phyloP scores from a whole-genome alignment of 345 rosid genomes.

The Aquilaria malaccensis region DNA sequence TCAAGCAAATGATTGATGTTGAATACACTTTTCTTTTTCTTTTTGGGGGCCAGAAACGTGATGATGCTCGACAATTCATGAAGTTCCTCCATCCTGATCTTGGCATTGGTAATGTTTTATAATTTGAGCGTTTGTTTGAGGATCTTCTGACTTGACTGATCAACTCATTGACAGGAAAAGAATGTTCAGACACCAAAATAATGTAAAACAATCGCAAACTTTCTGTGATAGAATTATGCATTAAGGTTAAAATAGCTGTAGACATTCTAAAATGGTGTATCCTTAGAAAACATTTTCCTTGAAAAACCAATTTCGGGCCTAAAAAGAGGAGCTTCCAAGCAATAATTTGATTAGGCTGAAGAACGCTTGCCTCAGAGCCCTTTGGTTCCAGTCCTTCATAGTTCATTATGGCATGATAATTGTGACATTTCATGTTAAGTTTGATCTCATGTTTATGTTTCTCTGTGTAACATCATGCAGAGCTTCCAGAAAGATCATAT shows the following conservation, averaged over 20 bases:
- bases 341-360: too few relatives aligned
- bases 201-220: too few relatives aligned
- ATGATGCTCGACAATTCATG: slow-evolving; percentile 95
- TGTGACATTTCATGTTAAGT: too few relatives aligned
- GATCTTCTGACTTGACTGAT: background rate
- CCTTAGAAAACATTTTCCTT: slow-evolving; percentile 10
- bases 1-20: slow-evolving; percentile 21
- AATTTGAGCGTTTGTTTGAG: background rate
- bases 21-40: slow-evolving; percentile 4
- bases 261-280: background rate
- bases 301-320: too few relatives aligned
- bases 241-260: too few relatives aligned
- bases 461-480: slow-evolving; percentile 35
- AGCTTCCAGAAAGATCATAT: slow-evolving; percentile 94
- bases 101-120: slow-evolving; percentile 66
- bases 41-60: slow-evolving; percentile 56
- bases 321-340: too few relatives aligned
- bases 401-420: too few relatives aligned
- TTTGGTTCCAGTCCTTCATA: too few relatives aligned
- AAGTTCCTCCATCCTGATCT: slow-evolving; percentile 98
- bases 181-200: too few relatives aligned
- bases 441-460: background rate
- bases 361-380: too few relatives aligned
- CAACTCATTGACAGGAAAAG: too few relatives aligned
- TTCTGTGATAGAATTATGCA: too few relatives aligned